phyloP scores from a whole-genome alignment of 305 asterid genomes.

The Fraxinus velutina region DNA sequence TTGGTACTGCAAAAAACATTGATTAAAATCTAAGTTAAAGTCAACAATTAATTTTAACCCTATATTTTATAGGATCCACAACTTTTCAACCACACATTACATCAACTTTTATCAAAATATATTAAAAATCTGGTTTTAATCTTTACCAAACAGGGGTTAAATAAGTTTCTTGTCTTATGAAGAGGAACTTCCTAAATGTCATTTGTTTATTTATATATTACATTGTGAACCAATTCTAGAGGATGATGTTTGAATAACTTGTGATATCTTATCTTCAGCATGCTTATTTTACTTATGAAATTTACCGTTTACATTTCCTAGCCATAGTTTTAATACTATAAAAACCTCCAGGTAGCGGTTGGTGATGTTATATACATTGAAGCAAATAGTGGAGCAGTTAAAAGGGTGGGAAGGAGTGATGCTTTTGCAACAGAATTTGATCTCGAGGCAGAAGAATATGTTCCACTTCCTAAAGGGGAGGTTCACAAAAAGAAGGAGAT shows the following conservation, averaged over 20 bases:
- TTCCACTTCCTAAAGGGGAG: slow-evolving; percentile 58
- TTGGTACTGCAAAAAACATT: no score
- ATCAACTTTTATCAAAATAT: no score
- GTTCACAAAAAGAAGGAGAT: slow-evolving; percentile 57
- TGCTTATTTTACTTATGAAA: not conserved
- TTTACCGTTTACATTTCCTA: not conserved
- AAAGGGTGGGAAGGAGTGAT: slow-evolving; percentile 98
- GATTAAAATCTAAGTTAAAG: no score
- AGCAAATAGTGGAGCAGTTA: slow-evolving; percentile 96
- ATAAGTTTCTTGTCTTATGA: not conserved
- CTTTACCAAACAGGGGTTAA: no score
- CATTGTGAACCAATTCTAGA: not conserved
- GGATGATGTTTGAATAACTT: not conserved
- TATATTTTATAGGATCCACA: no score
- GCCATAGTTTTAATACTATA: not conserved
- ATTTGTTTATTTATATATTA: no score
- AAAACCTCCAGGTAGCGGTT: slow-evolving; percentile 72
- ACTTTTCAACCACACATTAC: no score
- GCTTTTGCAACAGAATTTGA: slow-evolving; percentile 93
- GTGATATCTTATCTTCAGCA: not conserved
- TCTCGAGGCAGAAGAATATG: slow-evolving; percentile 64
- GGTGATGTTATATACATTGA: slow-evolving; percentile 97
- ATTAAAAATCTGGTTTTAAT: no score
- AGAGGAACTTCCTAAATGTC: not conserved
- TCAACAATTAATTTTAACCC: no score